Conservation (phyloP, 257 asterid species). For the Solanum gandarillasii region DNA sequence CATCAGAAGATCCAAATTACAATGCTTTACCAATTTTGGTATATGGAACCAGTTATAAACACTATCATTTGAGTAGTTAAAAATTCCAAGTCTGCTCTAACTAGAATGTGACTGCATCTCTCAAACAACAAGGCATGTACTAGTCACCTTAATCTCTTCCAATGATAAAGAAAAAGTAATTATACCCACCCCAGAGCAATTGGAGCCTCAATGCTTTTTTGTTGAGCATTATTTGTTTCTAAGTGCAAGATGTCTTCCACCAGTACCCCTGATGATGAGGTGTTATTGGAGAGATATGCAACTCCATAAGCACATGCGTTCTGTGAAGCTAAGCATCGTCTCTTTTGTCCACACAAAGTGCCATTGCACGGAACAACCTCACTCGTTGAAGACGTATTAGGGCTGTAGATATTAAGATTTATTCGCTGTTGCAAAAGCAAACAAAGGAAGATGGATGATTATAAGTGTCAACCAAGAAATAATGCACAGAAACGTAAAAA, state of each 20-base stretch:
- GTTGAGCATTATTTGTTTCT: slow-evolving; percentile 38
- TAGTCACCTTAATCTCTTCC: not conserved
- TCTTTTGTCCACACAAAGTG: slow-evolving; percentile 43
- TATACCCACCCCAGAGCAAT: slow-evolving; percentile 73
- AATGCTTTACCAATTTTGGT: not conserved
- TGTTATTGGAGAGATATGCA: slow-evolving; percentile 65
- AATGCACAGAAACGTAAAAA: not conserved
- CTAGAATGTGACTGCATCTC: not conserved
- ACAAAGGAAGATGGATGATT: not conserved
- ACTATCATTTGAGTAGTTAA: not conserved
- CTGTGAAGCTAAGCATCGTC: slow-evolving; percentile 36
- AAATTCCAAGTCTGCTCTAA: not conserved
- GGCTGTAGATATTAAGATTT: slow-evolving; percentile 69
- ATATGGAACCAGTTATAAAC: not conserved
- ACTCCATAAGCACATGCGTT: slow-evolving; percentile 81
- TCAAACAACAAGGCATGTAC: not conserved
- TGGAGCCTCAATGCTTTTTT: slow-evolving; percentile 39
- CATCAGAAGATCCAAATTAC: not conserved
- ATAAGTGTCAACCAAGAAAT: not conserved
- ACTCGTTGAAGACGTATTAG: slow-evolving; percentile 54
- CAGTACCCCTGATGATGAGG: slow-evolving; percentile 75
- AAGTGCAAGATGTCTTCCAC: slow-evolving; percentile 78
- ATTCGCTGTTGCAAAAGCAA: slow-evolving; percentile 37
- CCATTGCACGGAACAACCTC: slow-evolving; percentile 62
- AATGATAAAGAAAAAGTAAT: not conserved